These are phyloP conservation scores for Viridothelium virens DNA, from an alignment of 495 filamentous ascomycete species.

Conservation along the genomic window DNA sequence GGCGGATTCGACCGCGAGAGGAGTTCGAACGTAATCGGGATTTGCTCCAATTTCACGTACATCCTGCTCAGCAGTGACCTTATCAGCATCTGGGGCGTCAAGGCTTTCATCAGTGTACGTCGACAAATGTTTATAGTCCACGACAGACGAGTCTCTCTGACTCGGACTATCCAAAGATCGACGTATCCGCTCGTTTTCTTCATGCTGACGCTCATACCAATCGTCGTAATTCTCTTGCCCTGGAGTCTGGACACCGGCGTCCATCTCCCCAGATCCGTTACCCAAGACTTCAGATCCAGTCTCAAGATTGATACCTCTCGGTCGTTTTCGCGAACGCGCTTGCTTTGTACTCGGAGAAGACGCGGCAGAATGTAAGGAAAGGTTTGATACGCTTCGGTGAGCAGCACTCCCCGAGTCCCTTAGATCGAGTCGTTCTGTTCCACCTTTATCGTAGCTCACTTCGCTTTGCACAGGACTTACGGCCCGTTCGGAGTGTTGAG, in stretches of 20 bases:
- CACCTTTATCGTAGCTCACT: slow-evolving; percentile 55
- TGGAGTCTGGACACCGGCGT: slow-evolving; percentile 31
- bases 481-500: slow-evolving; percentile 44
- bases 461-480: slow-evolving; percentile 86
- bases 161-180: slow-evolving; percentile 43
- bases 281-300: slow-evolving; percentile 41
- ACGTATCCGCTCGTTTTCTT: slow-evolving; percentile 46
- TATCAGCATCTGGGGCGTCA: slow-evolving; percentile 52
- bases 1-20: slow-evolving; percentile 70
- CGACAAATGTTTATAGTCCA: slow-evolving; percentile 50
- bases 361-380: slow-evolving; percentile 27
- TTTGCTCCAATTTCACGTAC: slow-evolving; percentile 63
- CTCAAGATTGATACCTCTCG: slow-evolving; percentile 46
- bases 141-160: slow-evolving; percentile 38
- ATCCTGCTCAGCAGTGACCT: slow-evolving; percentile 55
- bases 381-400: slow-evolving; percentile 15
- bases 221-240: slow-evolving; percentile 38
- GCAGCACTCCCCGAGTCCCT: background rate
- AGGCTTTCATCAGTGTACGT: slow-evolving; percentile 62
- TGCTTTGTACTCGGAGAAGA: slow-evolving; percentile 33
- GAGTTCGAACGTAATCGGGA: slow-evolving; percentile 63
- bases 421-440: slow-evolving; percentile 1
- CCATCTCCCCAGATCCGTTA: slow-evolving; percentile 38
- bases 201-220: slow-evolving; percentile 49
- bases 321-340: slow-evolving; percentile 44